Conservation (phyloP, 2,329 filamentous ascomycete genomes). For the Colletotrichum camelliae region DNA sequence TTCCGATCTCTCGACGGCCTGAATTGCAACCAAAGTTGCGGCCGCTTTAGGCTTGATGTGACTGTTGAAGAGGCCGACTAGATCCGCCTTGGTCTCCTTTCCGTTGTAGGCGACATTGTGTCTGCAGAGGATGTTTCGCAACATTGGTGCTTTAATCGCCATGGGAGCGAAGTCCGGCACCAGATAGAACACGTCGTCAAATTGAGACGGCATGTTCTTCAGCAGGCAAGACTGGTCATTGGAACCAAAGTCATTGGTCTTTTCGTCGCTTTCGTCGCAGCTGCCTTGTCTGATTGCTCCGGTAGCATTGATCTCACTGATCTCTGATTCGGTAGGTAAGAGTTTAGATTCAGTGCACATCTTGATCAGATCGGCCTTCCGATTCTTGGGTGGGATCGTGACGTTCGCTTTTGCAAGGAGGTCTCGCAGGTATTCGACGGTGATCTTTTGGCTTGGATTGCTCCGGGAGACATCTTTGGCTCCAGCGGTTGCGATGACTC, state of each 20-base stretch:
- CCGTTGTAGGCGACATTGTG: not conserved
- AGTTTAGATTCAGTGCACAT: not conserved
- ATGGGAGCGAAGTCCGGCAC: not conserved
- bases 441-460: not conserved
- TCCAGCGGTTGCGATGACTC: not conserved
- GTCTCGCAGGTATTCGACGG: not conserved
- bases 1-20: not conserved
- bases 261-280: not conserved
- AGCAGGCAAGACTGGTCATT: not conserved
- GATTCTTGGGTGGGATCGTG: not conserved
- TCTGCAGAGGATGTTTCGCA: not conserved
- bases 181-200: not conserved
- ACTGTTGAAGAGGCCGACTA: not conserved
- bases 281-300: not conserved
- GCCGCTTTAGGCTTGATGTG: not conserved
- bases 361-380: not conserved
- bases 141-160: not conserved
- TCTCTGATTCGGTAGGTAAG: not conserved
- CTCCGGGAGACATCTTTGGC: not conserved
- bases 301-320: not conserved
- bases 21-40: not conserved
- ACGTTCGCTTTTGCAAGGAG: not conserved
- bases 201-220: not conserved
- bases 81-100: not conserved
- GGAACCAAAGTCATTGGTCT: not conserved